These are phyloP conservation scores for Dioscorea alata DNA, from an alignment of 106 monocot species.

Conservation along the genomic window DNA sequence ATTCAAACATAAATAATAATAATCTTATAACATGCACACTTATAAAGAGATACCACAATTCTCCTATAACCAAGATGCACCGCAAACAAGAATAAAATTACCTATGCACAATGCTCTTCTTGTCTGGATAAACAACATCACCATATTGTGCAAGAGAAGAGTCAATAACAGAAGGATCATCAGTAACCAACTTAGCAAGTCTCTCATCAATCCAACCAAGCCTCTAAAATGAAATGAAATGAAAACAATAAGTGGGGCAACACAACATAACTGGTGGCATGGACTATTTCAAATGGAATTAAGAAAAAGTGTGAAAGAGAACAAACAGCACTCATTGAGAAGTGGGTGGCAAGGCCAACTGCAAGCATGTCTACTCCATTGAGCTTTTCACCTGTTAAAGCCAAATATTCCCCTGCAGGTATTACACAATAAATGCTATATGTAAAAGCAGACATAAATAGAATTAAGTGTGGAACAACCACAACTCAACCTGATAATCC, in stretches of 20 bases:
- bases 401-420: conserved; percentile 84
- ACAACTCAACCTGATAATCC: not conserved
- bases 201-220: conserved; percentile 79
- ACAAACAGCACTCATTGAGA: conserved; percentile 62
- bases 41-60: no score
- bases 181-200: conserved; percentile 77
- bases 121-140: conserved; percentile 83
- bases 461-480: not conserved
- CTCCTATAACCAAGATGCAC: not conserved
- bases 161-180: conserved; percentile 96
- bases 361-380: conserved; percentile 92
- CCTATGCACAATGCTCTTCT: conserved; percentile 83
- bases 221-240: conserved; percentile 26
- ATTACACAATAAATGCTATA: not conserved
- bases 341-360: conserved; percentile 92
- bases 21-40: no score
- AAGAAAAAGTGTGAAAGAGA: conserved; percentile 11
- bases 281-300: not conserved
- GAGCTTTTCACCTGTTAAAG: conserved; percentile 85
- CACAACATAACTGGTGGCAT: not conserved
- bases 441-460: not conserved
- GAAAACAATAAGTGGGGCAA: not conserved
- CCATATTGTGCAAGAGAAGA: conserved; percentile 83
- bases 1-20: no score
- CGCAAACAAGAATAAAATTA: conserved; percentile 16